Base-by-base conservation (phyloP, 345 rosid genomes). In the Rubroshorea leprosula region DNA sequence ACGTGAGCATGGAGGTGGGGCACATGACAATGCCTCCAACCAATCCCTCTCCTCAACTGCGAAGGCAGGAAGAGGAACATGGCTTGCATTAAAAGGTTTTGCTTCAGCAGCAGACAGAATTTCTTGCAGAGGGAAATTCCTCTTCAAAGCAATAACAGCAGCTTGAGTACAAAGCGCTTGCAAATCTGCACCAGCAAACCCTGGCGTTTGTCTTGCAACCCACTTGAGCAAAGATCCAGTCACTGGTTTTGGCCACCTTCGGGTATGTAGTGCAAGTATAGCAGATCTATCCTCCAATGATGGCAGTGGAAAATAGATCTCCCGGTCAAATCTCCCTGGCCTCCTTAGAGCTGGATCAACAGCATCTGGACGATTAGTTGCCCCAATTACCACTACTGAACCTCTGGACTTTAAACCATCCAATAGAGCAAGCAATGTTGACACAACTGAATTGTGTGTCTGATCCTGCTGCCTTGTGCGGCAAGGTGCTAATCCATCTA, bases 101-200 rank as follows among this genome's bases (percentile, higher is more conserved):
- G 71, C 62, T 67, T 77, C 83, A 56, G 96, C 94, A 63, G 86
- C 84, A 12, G 91, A 79, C 72, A 93, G 57, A 62, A 80, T 71
- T 66, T 82, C 83, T 27, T 84, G 99, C 79, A 93, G 78, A 64
- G 99, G 96, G 68, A 93, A 93, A 72, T 82, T 89, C 73, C 91
- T 87, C 76, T 89, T 93, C 75, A 93, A 71, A 51, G 94, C 90
- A 78, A 83, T 74, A 65, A 87, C 78, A 66, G 85, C 96, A 49
- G 96, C 94, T 67, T 87, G 99, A 35, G 97, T 87, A 70, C 99
- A 93, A 57, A 93, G 97, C 60, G 96, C 89, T 82, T 93, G 94
- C 70, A 93, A 74, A 85, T 93, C 97, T 38, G 99, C 96, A 76
- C 99, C 99, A 71, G 96, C 99, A 85, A 85, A 93, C 46, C 97